phyloP scores from a whole-genome alignment of 2,329 filamentous ascomycete genomes.

The Teratosphaeriaceae sp. region DNA sequence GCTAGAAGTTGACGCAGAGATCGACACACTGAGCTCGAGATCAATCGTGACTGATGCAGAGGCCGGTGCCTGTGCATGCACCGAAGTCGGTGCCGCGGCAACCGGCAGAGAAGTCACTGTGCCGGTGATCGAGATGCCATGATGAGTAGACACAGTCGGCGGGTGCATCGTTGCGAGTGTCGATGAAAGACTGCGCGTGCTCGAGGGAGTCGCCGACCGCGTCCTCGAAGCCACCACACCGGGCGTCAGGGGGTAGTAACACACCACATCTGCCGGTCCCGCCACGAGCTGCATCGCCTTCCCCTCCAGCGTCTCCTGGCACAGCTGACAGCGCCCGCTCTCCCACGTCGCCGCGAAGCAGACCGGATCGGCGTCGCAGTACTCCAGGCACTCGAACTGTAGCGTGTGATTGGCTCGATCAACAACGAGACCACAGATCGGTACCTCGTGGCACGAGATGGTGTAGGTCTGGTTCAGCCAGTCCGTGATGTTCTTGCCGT shows the following conservation, averaged over 20 bases:
- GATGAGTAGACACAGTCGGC: no score
- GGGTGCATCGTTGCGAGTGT: no score
- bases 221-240: background rate
- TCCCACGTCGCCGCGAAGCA: constrained; percentile 20
- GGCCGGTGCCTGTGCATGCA: no score
- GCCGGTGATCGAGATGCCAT: no score
- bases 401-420: constrained; percentile 10
- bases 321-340: constrained; percentile 15
- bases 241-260: background rate
- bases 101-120: constrained; percentile 2
- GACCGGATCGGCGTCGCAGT: constrained; percentile 19
- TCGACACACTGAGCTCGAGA: no score
- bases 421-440: constrained; percentile 16
- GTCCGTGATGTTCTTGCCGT: constrained; percentile 15
- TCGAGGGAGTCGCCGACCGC: no score
- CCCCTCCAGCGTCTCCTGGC: constrained; percentile 16
- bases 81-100: constrained; percentile 15
- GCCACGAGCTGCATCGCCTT: background rate
- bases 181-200: no score
- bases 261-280: background rate
- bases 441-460: constrained; percentile 16
- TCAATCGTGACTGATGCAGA: no score
- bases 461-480: constrained; percentile 19
- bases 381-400: constrained; percentile 18
- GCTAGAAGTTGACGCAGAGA: constrained; percentile 2